Percentiles rank a stretch among this genome's conserved stretches.
phyloP scores from a whole-genome alignment of 768 basidiomycete species.

The Dacryopinax primogenitus region DNA sequence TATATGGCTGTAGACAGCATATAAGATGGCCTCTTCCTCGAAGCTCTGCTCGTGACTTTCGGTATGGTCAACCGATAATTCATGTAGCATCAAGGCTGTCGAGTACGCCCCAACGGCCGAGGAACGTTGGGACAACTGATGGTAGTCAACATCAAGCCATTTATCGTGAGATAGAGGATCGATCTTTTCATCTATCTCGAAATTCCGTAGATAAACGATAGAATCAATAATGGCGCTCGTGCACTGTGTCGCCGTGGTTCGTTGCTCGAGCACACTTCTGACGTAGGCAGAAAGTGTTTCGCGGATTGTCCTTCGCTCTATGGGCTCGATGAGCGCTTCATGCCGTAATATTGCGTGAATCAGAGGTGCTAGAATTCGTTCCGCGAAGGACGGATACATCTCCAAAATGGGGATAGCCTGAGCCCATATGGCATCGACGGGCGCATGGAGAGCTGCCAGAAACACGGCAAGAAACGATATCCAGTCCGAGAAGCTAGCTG shows the following conservation, averaged over 20 bases:
- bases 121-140: slow-evolving; percentile 58
- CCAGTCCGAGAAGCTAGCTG: slow-evolving; percentile 46
- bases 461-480: slow-evolving; percentile 44
- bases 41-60: background rate
- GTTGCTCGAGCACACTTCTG: slow-evolving; percentile 36
- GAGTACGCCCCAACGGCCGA: slow-evolving; percentile 73
- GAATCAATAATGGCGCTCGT: slow-evolving; percentile 54
- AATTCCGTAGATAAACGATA: slow-evolving; percentile 68
- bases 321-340: background rate
- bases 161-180: slow-evolving; percentile 46
- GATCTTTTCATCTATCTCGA: slow-evolving; percentile 30
- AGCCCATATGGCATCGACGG: slow-evolving; percentile 48
- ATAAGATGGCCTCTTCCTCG: slow-evolving; percentile 52
- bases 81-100: slow-evolving; percentile 79
- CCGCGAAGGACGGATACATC: slow-evolving; percentile 45
- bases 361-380: slow-evolving; percentile 57
- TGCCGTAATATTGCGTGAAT: slow-evolving; percentile 49
- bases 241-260: slow-evolving; percentile 31
- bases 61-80: slow-evolving; percentile 48
- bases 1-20: slow-evolving; percentile 86
- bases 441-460: slow-evolving; percentile 46
- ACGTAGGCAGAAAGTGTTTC: slow-evolving; percentile 41
- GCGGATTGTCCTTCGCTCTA: slow-evolving; percentile 10
- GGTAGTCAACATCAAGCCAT: slow-evolving; percentile 72
- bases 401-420: slow-evolving; percentile 50